Conservation (phyloP, 2,329 filamentous ascomycete species). For the Nemania diffusa region DNA sequence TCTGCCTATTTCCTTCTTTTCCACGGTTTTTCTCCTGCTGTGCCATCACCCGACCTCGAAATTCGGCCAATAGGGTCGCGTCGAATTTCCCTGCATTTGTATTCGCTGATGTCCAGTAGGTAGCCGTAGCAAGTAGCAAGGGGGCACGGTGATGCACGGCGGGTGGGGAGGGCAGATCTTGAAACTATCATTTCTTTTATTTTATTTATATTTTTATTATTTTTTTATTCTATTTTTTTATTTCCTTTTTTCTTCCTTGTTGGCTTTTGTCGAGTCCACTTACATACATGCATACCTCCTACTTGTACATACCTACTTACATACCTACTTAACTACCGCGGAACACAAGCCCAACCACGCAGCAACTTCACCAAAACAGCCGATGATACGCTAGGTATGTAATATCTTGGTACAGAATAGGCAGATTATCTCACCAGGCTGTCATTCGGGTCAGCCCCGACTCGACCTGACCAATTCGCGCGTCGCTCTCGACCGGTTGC, state of each 20-base stretch:
- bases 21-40: slow-evolving; percentile 23
- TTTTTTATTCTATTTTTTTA: too few species aligned
- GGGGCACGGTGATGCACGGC: too few species aligned
- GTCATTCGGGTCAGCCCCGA: slow-evolving; percentile 33
- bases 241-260: slow-evolving; percentile 13
- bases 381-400: slow-evolving; percentile 34
- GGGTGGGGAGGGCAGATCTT: too few species aligned
- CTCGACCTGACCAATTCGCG: slow-evolving; percentile 29
- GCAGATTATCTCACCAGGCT: slow-evolving; percentile 25
- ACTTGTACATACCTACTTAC: too few species aligned
- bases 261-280: slow-evolving; percentile 7
- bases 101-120: slow-evolving; percentile 30
- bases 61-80: slow-evolving; percentile 31
- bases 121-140: slow-evolving; percentile 16
- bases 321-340: too few species aligned
- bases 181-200: too few species aligned
- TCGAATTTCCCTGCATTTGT: slow-evolving; percentile 32
- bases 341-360: slow-evolving; percentile 25
- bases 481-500: slow-evolving; percentile 29
- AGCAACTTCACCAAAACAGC: slow-evolving; percentile 15
- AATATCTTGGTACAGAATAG: background rate
- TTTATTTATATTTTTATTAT: too few species aligned
- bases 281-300: too few species aligned
- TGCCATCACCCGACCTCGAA: slow-evolving; percentile 34
- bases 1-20: slow-evolving; percentile 3